Evolutionary conservation across 805 yeast species (phyloP).

Genomic region (Wickerhamiella domercqiae): DNA sequence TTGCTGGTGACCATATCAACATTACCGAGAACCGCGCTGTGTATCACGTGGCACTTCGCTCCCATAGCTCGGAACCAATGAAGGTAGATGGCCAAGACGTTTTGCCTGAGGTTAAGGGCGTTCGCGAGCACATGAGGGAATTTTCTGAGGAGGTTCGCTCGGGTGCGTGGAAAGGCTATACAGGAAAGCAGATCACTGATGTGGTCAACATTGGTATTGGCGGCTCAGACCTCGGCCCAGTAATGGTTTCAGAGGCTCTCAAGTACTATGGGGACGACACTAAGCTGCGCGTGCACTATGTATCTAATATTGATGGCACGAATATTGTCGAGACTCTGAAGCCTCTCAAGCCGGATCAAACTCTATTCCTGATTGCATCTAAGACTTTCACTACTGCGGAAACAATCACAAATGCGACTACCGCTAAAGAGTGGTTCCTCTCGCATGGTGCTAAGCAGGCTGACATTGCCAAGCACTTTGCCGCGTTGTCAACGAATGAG

Average conservation of each 20-base stretch:
- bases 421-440: conserved; percentile 93
- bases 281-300: conserved; percentile 64
- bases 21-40: conserved; percentile 88
- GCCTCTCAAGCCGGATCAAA: conserved; percentile 70
- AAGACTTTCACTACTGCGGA: conserved; percentile 99
- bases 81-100: conserved; percentile 80
- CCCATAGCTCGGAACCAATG: conserved; percentile 75
- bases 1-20: conserved; percentile 86
- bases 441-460: conserved; percentile 45
- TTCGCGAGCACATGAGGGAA: conserved; percentile 90
- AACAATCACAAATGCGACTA: conserved; percentile 88
- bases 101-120: conserved; percentile 80
- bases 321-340: conserved; percentile 86
- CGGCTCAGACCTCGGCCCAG: conserved; percentile 98
- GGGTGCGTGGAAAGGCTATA: conserved; percentile 93
- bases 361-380: conserved; percentile 73
- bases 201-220: conserved; percentile 98
- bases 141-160: conserved; percentile 81
- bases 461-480: conserved; percentile 93
- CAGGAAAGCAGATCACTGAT: conserved; percentile 86
- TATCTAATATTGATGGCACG: conserved; percentile 97
- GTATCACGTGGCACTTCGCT: conserved; percentile 91
- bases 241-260: conserved; percentile 97
- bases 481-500: conserved; percentile 88
- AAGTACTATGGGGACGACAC: conserved; percentile 60